A percentile compares a stretch with the other conserved stretches of the same genome.
Evolutionary conservation across 192 early-diverging fungal species (phyloP).

Genomic region (Backusella morwellensis): DNA sequence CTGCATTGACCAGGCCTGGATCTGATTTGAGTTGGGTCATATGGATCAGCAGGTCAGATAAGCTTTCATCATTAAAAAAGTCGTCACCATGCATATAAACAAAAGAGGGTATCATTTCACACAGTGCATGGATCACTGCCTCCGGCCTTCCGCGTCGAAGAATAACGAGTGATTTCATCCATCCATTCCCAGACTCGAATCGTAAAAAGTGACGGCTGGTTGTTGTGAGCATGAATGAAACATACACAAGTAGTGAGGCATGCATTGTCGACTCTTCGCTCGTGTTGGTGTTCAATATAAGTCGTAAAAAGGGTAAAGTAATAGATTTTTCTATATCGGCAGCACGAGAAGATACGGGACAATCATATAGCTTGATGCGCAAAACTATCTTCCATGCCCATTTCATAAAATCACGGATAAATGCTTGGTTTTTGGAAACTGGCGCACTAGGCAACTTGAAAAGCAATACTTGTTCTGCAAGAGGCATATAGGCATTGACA

Average conservation of each 20-base stretch:
- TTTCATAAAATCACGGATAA: not conserved
- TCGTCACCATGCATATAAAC: slow-evolving; percentile 43
- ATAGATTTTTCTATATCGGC: slow-evolving; percentile 5
- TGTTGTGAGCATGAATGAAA: slow-evolving; percentile 39
- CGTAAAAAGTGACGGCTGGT: slow-evolving; percentile 45
- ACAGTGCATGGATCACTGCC: slow-evolving; percentile 27
- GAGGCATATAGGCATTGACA: slow-evolving; percentile 6
- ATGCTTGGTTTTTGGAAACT: not conserved
- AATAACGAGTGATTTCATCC: slow-evolving; percentile 37
- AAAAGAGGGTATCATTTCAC: slow-evolving; percentile 35
- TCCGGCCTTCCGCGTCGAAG: slow-evolving; percentile 31
- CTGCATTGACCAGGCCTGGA: slow-evolving; percentile 29
- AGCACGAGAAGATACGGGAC: slow-evolving; percentile 4
- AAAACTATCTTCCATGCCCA: not conserved
- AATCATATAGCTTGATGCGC: slow-evolving; percentile 4
- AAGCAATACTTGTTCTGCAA: not conserved
- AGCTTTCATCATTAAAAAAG: slow-evolving; percentile 32
- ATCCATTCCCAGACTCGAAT: slow-evolving; percentile 38
- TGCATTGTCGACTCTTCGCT: slow-evolving; percentile 33
- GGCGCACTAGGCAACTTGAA: not conserved
- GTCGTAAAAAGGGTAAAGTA: not conserved
- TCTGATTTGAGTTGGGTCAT: slow-evolving; percentile 39
- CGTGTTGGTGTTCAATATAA: slow-evolving; percentile 15
- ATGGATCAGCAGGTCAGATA: slow-evolving; percentile 33
- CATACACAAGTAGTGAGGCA: slow-evolving; percentile 33